phyloP scores from a whole-genome alignment of 78 protist genomes.

The Dictyostelium capitatum region DNA sequence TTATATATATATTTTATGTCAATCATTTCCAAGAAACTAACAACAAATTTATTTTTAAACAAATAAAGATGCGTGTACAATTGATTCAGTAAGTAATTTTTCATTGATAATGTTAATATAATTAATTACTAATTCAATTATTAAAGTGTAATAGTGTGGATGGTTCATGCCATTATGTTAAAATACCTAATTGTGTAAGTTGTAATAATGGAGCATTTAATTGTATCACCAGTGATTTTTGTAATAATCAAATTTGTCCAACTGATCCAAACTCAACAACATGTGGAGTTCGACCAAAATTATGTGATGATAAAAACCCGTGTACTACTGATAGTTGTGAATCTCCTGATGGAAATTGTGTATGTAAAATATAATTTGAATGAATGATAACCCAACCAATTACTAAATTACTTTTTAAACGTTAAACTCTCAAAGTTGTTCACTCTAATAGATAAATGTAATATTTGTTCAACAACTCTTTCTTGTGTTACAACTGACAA shows the following conservation, averaged over 20 bases:
- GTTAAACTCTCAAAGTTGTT: no score
- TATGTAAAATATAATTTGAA: no score
- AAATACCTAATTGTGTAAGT: no score
- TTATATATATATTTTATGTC: not conserved
- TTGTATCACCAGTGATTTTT: not conserved
- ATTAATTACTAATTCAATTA: no score
- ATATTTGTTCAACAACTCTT: not conserved
- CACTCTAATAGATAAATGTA: not conserved
- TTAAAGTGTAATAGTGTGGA: no score
- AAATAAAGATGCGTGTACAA: not conserved
- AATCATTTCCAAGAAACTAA: not conserved
- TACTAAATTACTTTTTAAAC: no score
- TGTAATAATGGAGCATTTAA: no score
- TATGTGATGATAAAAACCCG: not conserved
- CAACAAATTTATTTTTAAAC: not conserved
- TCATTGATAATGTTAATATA: no score
- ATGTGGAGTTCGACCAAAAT: not conserved
- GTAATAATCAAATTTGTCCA: not conserved
- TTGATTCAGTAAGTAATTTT: slow-evolving; percentile 4
- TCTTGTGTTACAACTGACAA: not conserved
- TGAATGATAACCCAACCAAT: no score
- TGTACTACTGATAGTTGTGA: not conserved
- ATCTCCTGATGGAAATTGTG: no score
- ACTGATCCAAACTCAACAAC: not conserved
- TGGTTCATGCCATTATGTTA: no score